Base-by-base conservation (phyloP, 1,284 basidiomycete species). In the Waitea zeae region DNA sequence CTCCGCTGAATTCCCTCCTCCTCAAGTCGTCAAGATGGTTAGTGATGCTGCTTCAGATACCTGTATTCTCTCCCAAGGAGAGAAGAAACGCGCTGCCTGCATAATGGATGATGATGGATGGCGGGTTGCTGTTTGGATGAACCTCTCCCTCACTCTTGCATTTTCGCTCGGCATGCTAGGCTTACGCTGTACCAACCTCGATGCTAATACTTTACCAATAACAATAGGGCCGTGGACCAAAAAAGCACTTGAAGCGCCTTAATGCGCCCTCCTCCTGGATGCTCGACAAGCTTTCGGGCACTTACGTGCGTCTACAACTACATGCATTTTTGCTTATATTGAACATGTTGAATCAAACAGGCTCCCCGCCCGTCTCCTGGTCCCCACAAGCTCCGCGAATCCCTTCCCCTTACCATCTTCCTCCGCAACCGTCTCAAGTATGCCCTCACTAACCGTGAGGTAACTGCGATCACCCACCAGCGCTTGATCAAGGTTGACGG, bases 371-470 rank as follows among this genome's bases (percentile, higher is more conserved):
- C 92, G 40, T 93, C 90, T 41, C 84, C 93, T 49, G 93, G 93
- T 68, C 93, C 93, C 49, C 93, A 99, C 71, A 97, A 92, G 67
- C 83, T 96, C 54, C 84, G 93, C 53, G 93, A 98, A 72, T 96
- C 78, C 46, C 87, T 98, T 41, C 84, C 83, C 40, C 72, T 89
- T 47, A 81, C 80, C 46, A 82, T 97, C 57, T 92, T 99, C 67
- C 83, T 98, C 54, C 87, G 93, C 51, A 97, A 98, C 74, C 78
- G 95, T 56, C 77, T 99, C 63, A 98, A 98, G 70, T 98, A 98
- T 64, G 93, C 93, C 43, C 67, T 99, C 53, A 97, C 78, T 50
- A 89, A 87, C 45, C 83, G 86, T 56, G 93, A 99, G 67, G 95
- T 98, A 46, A 82, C 81, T 46, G 61, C 83, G 41, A 98, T 99